These are phyloP conservation scores for Talaromyces piceae DNA, from an alignment of 2,329 filamentous ascomycete genomes.

Conservation along the genomic window DNA sequence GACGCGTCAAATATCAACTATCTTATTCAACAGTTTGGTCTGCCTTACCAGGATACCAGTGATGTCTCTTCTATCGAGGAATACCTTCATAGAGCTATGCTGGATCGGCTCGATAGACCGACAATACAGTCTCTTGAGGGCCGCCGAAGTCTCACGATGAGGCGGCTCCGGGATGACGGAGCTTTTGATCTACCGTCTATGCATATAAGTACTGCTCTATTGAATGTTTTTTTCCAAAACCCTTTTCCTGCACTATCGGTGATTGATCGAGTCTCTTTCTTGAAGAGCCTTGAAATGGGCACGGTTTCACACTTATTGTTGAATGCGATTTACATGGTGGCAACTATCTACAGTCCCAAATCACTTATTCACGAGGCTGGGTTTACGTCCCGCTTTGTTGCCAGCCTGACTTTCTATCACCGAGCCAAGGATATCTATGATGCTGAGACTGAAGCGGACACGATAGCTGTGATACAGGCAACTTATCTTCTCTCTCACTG, in stretches of 20 bases:
- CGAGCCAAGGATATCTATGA: conserved; percentile 22
- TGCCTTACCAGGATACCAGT: conserved; percentile 14
- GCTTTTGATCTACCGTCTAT: conserved; percentile 15
- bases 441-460: conserved; percentile 20
- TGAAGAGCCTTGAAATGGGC: conserved; percentile 9
- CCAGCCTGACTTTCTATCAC: conserved; percentile 18
- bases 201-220: conserved; percentile 13
- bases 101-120: conserved; percentile 12
- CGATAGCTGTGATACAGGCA: conserved; percentile 16
- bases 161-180: conserved; percentile 11
- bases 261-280: conserved; percentile 16
- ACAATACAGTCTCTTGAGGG: conserved; percentile 12
- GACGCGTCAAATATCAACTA: conserved; percentile 21
- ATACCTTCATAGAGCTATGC: conserved; percentile 15
- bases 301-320: conserved; percentile 16
- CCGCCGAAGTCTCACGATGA: not conserved
- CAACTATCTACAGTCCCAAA: conserved; percentile 16
- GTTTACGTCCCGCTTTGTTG: conserved; percentile 16
- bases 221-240: conserved; percentile 17
- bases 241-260: conserved; percentile 16
- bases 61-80: conserved; percentile 13
- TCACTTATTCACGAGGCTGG: conserved; percentile 15
- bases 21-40: conserved; percentile 18
- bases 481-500: conserved; percentile 19
- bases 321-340: conserved; percentile 18